Base-by-base conservation (phyloP, 768 basidiomycete genomes). In the Russula abietina region DNA sequence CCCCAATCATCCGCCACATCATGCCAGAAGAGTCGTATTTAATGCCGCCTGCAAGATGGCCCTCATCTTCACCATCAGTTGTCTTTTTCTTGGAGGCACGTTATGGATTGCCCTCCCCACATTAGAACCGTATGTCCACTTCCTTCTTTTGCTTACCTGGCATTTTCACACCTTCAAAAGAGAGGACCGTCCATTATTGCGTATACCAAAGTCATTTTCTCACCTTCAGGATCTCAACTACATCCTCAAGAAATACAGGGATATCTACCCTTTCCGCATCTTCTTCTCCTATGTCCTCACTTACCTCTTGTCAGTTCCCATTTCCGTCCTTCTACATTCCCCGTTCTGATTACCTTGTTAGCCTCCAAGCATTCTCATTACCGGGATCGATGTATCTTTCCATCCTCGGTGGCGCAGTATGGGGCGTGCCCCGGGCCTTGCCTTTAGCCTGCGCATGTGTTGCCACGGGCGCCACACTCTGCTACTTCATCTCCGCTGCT, bases 301-400 rank as follows among this genome's bases (percentile, higher is more conserved):
- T 2, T 98, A 96, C 74, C 81, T 98, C 69, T 98, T 97, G 94
- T 95, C 68, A 66, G 92, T 82, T 56, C 56, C 38, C 48, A 45
- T 61, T 59, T 65, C 11, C 65, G 38, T 55, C 52, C 49, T 14
- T 26, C 17, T 57, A 32, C 26, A 33, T 38, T n/a, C 60, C 70
- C 63, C 19, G 53, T 60, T n/a, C 36, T 48, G 17, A 24, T 38
- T 17, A n/a, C 49, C 26, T 46, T 26, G 36, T n/a, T 70, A 96
- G 94, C 75, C 80, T 98, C 8, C 95, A 98, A 79, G 93, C 93
- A 0, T 98, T 98, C 75, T 95, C 94, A 8, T 81, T 98, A 16
- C 95, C 96, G 0, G 95, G 95, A 1, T 96, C 93, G 48, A 96
- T 98, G 94, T 98, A 98, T 72, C 83, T 98, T 53, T 93, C 93